Percentiles rank a stretch among this genome's conserved stretches.
Conservation (phyloP, 2,329 filamentous ascomycete genomes). For the Phaeosphaeriaceae sp. region DNA sequence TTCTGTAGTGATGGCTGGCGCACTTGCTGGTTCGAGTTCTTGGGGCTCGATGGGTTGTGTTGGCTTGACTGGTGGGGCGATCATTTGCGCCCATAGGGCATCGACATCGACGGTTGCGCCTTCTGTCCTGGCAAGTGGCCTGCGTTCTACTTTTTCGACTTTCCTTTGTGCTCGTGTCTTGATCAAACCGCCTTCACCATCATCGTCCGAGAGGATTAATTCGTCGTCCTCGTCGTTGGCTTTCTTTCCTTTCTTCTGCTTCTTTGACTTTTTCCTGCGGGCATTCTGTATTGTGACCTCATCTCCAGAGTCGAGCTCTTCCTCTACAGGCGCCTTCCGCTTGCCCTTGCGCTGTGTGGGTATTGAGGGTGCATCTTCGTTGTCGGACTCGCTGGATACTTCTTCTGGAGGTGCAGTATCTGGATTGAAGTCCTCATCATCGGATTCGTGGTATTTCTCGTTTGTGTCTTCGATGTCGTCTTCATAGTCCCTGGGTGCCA, state of each 20-base stretch:
- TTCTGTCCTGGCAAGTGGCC: slow-evolving; percentile 58
- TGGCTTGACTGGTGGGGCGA: slow-evolving; percentile 52
- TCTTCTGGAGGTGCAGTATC: slow-evolving; percentile 60
- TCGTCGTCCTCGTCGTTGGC: slow-evolving; percentile 27
- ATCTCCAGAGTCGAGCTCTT: slow-evolving; percentile 65
- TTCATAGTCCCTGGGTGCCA: slow-evolving; percentile 37
- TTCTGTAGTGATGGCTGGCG: slow-evolving; percentile 14
- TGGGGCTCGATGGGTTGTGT: slow-evolving; percentile 23
- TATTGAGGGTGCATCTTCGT: slow-evolving; percentile 35
- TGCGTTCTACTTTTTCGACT: slow-evolving; percentile 66
- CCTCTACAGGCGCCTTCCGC: slow-evolving; percentile 39
- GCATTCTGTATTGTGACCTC: slow-evolving; percentile 70
- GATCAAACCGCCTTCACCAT: slow-evolving; percentile 66
- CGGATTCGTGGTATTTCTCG: slow-evolving; percentile 66
- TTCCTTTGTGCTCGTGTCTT: slow-evolving; percentile 76
- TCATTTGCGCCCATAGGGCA: slow-evolving; percentile 72
- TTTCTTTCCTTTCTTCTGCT: slow-evolving; percentile 35
- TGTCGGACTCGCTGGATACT: slow-evolving; percentile 58
- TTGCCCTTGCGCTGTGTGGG: slow-evolving; percentile 34
- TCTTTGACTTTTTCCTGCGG: slow-evolving; percentile 58
- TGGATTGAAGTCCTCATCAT: slow-evolving; percentile 77
- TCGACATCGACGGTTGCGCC: slow-evolving; percentile 75
- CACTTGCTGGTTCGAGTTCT: slow-evolving; percentile 9
- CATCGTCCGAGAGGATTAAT: slow-evolving; percentile 42
- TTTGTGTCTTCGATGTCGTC: slow-evolving; percentile 37